A percentile compares a stretch with the other conserved stretches of the same genome.
Conservation (phyloP, 768 basidiomycete genomes). For the Leucogyrophana mollusca region DNA sequence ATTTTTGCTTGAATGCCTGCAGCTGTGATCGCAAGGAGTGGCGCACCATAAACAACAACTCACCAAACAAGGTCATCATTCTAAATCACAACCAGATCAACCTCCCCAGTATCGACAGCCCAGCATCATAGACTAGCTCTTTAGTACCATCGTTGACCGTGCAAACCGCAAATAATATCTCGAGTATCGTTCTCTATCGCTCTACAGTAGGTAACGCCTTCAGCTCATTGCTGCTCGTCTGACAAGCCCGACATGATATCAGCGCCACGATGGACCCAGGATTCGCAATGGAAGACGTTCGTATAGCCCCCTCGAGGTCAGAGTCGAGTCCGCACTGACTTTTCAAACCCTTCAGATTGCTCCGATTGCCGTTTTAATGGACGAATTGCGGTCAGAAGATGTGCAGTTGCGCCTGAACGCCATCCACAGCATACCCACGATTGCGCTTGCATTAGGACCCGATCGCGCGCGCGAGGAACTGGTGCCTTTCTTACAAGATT, state of each 20-base stretch:
- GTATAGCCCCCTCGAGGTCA: conserved; percentile 10
- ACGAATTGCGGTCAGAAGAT: conserved; percentile 97
- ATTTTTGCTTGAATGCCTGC: too few species aligned
- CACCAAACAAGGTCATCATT: too few species aligned
- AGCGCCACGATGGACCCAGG: conserved; percentile 59
- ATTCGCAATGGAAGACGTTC: conserved; percentile 68
- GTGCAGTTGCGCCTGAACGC: conserved; percentile 95
- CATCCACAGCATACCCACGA: conserved; percentile 96
- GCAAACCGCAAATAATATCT: too few species aligned
- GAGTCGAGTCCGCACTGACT: background rate
- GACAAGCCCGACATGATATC: background rate
- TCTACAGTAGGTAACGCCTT: too few species aligned
- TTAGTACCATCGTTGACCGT: too few species aligned
- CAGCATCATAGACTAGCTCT: too few species aligned
- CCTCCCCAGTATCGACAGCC: too few species aligned
- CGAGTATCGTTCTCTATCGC: too few species aligned
- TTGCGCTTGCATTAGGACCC: conserved; percentile 93
- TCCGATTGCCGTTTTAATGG: conserved; percentile 95
- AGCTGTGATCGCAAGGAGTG: too few species aligned
- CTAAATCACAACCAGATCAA: too few species aligned
- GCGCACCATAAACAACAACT: too few species aligned
- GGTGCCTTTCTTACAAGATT: conserved; percentile 95
- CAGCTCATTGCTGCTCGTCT: too few species aligned
- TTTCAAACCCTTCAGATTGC: conserved; percentile 57
- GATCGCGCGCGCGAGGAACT: conserved; percentile 95